Conservation (phyloP, 2,329 filamentous ascomycete genomes). For the Neoscytalidium dimidiatum region DNA sequence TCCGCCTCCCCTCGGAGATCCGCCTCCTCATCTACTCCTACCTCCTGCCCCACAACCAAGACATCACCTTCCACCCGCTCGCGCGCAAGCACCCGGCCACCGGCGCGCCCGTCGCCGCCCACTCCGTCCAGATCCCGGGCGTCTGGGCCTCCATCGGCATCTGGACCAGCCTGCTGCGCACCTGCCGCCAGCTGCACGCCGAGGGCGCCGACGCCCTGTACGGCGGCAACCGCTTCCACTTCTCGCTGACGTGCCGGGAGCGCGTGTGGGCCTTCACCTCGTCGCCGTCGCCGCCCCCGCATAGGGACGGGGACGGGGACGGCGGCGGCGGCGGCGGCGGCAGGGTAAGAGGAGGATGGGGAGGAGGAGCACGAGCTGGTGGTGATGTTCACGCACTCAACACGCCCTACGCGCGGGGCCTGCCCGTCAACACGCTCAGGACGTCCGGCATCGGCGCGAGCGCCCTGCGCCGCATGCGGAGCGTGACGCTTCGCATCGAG, state of each 20-base stretch:
- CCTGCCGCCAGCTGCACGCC: conserved; percentile 24
- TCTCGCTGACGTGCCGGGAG: conserved; percentile 12
- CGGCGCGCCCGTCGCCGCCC: neutral
- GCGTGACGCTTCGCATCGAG: neutral
- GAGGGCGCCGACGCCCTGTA: conserved; percentile 24
- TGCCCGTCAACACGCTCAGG: conserved; percentile 15
- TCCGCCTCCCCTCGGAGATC: conserved; percentile 17
- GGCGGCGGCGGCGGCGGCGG: neutral
- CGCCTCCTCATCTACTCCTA: conserved; percentile 19
- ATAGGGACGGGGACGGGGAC: too few relatives aligned
- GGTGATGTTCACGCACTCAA: conserved; percentile 1
- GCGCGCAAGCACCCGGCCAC: conserved; percentile 7
- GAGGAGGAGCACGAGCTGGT: neutral
- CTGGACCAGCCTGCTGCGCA: conserved; percentile 17
- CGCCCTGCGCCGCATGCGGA: conserved; percentile 15
- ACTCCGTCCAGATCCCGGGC: conserved; percentile 5
- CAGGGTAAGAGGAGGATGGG: neutral
- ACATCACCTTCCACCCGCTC: conserved; percentile 14
- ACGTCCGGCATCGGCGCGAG: neutral
- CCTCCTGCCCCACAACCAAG: conserved; percentile 17
- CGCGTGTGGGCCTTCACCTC: conserved; percentile 7
- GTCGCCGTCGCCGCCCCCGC: neutral
- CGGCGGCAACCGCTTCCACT: conserved; percentile 25
- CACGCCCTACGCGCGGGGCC: conserved; percentile 1
- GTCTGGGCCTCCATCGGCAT: neutral